Percentiles rank a stretch among this genome's conserved stretches.
phyloP scores from a whole-genome alignment of 257 asterid species.

The Plantago elongata region DNA sequence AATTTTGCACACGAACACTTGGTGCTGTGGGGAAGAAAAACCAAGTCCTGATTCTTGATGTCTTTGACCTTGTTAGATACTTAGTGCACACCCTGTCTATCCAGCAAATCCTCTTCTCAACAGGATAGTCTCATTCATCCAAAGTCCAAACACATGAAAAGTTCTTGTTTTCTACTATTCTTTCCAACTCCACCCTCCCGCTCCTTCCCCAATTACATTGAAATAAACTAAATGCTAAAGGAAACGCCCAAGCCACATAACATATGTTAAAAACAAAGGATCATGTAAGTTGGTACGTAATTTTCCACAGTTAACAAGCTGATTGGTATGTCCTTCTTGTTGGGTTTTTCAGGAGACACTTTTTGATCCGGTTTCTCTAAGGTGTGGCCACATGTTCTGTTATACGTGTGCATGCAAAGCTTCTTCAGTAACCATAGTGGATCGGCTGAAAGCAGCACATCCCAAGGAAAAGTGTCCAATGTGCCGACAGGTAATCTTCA shows the following conservation, averaged over 20 bases:
- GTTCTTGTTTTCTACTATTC: too few species aligned
- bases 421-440: slow-evolving; percentile 76
- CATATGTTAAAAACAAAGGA: background rate
- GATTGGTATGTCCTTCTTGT: background rate
- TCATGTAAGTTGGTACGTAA: background rate
- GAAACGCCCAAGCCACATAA: background rate
- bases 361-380: slow-evolving; percentile 80
- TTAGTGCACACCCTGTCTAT: too few species aligned
- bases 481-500: slow-evolving; percentile 72
- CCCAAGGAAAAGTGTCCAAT: slow-evolving; percentile 62
- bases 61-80: too few species aligned
- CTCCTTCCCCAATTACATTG: too few species aligned
- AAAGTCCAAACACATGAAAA: too few species aligned
- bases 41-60: too few species aligned
- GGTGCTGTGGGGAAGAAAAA: too few species aligned
- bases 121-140: too few species aligned
- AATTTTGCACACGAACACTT: too few species aligned
- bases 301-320: background rate
- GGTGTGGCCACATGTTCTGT: slow-evolving; percentile 89
- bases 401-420: slow-evolving; percentile 90
- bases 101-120: too few species aligned
- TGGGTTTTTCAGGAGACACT: slow-evolving; percentile 55
- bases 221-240: too few species aligned
- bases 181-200: too few species aligned
- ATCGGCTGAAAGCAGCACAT: slow-evolving; percentile 60